These are phyloP conservation scores for Artemisia argyi DNA, from an alignment of 129 eudicot genomes.

Conservation along the genomic window DNA sequence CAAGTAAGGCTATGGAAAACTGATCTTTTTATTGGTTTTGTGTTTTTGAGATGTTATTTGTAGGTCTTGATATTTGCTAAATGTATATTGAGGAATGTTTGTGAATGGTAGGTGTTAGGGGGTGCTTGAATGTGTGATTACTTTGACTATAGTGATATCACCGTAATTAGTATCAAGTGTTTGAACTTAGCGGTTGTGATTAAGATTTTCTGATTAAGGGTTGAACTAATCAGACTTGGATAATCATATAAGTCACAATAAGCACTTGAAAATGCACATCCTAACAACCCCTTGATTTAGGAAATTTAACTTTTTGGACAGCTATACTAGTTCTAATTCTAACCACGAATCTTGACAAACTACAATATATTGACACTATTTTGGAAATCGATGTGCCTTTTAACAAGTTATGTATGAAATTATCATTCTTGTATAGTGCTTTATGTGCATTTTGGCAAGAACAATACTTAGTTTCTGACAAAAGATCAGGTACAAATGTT, in stretches of 20 bases:
- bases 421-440: too few species aligned
- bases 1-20: conserved; percentile 56
- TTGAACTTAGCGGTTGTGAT: neutral
- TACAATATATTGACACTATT: too few species aligned
- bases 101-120: neutral
- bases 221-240: neutral
- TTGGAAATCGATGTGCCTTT: too few species aligned
- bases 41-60: neutral
- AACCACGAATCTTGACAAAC: too few species aligned
- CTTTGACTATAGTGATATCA: neutral
- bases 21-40: neutral
- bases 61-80: neutral
- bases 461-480: too few species aligned
- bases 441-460: too few species aligned
- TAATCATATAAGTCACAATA: neutral
- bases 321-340: too few species aligned
- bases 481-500: too few species aligned
- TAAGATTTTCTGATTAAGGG: neutral
- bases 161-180: neutral
- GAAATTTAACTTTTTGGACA: neutral
- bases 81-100: neutral
- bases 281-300: neutral
- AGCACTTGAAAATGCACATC: conserved; percentile 1
- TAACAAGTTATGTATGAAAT: too few species aligned
- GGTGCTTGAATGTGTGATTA: neutral